A percentile compares a stretch with the other conserved stretches of the same genome.
phyloP scores from a whole-genome alignment of 2,329 filamentous ascomycete species.

The Xylaria arbuscula region DNA sequence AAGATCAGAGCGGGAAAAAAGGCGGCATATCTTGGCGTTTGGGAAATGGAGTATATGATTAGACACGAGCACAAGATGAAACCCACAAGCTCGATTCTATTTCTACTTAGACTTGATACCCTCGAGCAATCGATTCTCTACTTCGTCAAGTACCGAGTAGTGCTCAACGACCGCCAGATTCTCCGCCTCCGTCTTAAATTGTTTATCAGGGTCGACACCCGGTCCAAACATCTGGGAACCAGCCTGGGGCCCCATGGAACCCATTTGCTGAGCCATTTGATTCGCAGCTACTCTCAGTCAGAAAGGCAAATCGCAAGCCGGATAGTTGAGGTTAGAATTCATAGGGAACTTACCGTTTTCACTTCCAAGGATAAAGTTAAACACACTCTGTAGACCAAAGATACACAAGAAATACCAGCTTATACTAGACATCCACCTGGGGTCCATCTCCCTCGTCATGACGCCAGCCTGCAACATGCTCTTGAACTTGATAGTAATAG shows the following conservation, averaged over 20 bases:
- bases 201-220: constrained; percentile 93
- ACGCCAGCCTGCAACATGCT: constrained; percentile 98
- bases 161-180: constrained; percentile 96
- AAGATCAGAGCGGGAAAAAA: constrained; percentile 2
- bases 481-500: constrained; percentile 98
- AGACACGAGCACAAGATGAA: constrained; percentile 16
- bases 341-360: constrained; percentile 81
- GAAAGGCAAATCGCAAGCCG: constrained; percentile 26
- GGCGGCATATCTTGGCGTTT: constrained; percentile 35
- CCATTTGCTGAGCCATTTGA: constrained; percentile 89
- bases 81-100: constrained; percentile 36
- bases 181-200: constrained; percentile 92
- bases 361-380: constrained; percentile 94
- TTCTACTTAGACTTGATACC: constrained; percentile 56
- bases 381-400: constrained; percentile 95
- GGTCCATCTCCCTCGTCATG: constrained; percentile 94
- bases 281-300: constrained; percentile 75
- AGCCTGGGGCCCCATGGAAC: constrained; percentile 75
- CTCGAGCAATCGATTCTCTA: constrained; percentile 84
- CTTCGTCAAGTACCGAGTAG: constrained; percentile 87
- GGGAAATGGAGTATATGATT: constrained; percentile 34
- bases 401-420: constrained; percentile 99
- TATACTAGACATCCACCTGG: constrained; percentile 97
- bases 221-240: constrained; percentile 83
- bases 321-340: no score